These are phyloP conservation scores for Viola pubescens DNA, from an alignment of 441 rosid genomes.

Conservation along the genomic window DNA sequence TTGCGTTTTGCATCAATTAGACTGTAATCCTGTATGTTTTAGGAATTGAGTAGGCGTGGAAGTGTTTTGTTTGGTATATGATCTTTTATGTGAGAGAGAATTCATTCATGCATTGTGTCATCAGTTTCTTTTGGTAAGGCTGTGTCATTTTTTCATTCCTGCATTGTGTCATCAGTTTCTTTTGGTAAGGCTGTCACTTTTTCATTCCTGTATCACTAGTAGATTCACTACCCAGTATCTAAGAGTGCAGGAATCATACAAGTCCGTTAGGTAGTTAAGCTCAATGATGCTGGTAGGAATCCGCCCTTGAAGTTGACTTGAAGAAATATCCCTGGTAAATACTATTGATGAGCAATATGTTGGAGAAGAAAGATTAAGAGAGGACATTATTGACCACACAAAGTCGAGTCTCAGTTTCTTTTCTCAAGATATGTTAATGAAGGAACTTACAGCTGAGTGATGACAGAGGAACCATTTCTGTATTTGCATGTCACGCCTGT, in stretches of 20 bases:
- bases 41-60: too few relatives aligned
- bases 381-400: background rate
- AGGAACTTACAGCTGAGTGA: conserved; percentile 46
- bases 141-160: too few relatives aligned
- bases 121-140: too few relatives aligned
- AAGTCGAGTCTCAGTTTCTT: too few relatives aligned
- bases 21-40: too few relatives aligned
- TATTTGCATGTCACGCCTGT: conserved; percentile 38
- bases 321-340: conserved; percentile 45
- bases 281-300: conserved; percentile 32
- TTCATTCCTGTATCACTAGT: too few relatives aligned
- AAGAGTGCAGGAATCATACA: conserved; percentile 34
- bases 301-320: conserved; percentile 28
- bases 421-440: background rate
- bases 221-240: too few relatives aligned
- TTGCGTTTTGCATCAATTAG: too few relatives aligned
- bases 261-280: conserved; percentile 30
- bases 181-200: too few relatives aligned
- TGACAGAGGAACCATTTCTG: conserved; percentile 23
- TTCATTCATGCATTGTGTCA: background rate
- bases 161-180: too few relatives aligned
- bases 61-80: background rate
- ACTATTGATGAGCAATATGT: conserved; percentile 1
- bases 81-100: background rate
- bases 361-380: background rate